phyloP scores from a whole-genome alignment of 179 eudicot species.

The Silene noctiflora region DNA sequence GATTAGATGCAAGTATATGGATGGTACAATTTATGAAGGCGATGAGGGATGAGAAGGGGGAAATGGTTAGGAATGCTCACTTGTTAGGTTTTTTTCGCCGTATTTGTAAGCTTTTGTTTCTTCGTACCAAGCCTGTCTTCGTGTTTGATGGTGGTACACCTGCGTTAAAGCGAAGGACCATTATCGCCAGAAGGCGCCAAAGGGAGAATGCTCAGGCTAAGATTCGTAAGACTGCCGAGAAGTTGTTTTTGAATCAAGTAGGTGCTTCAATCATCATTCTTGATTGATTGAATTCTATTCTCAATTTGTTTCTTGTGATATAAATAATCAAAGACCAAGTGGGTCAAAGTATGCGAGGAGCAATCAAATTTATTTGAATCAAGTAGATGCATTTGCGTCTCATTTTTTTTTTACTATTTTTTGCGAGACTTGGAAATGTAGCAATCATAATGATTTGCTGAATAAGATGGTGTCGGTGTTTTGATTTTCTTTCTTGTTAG shows the following conservation, averaged over 20 bases:
- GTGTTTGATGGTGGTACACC: constrained; percentile 96
- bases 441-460: too few species aligned
- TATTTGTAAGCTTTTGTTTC: constrained; percentile 84
- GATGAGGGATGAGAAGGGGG: constrained; percentile 93
- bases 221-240: constrained; percentile 89
- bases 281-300: too few species aligned
- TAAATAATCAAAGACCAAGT: too few species aligned
- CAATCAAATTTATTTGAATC: too few species aligned
- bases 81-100: constrained; percentile 90
- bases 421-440: too few species aligned
- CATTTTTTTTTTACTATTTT: too few species aligned
- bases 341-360: too few species aligned
- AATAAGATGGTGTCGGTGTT: too few species aligned
- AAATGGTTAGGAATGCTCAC: constrained; percentile 93
- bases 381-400: too few species aligned
- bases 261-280: constrained; percentile 9
- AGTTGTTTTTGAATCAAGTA: constrained; percentile 82
- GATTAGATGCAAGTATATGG: constrained; percentile 96
- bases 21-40: constrained; percentile 97
- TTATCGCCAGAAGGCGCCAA: constrained; percentile 80
- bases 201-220: constrained; percentile 90
- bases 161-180: constrained; percentile 79
- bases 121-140: constrained; percentile 87
- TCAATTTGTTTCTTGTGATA: too few species aligned
- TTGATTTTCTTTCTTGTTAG: too few species aligned